phyloP scores from a whole-genome alignment of 2,329 filamentous ascomycete genomes.

The Pseudocercospora vitis region DNA sequence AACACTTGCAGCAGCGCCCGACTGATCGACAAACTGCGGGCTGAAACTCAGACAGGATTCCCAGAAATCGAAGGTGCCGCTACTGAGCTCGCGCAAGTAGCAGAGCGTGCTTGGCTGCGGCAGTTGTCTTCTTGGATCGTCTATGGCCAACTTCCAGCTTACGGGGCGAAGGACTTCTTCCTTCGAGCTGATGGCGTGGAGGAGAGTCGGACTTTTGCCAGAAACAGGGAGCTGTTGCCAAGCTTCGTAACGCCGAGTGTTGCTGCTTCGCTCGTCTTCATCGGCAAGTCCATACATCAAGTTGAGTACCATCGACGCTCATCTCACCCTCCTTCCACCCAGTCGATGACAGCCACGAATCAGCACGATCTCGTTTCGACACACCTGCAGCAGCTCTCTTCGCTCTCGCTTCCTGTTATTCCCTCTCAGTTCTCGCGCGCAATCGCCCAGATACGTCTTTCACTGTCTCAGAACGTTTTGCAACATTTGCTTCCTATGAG shows the following conservation, averaged over 20 bases:
- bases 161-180: slow-evolving; percentile 85
- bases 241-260: slow-evolving; percentile 74
- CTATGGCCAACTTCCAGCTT: slow-evolving; percentile 77
- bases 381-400: slow-evolving; percentile 68
- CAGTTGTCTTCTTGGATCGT: slow-evolving; percentile 88
- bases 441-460: slow-evolving; percentile 73
- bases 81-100: slow-evolving; percentile 68
- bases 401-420: slow-evolving; percentile 71
- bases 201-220: slow-evolving; percentile 50
- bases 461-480: slow-evolving; percentile 78
- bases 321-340: slow-evolving; percentile 14
- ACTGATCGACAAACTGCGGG: slow-evolving; percentile 74
- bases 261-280: slow-evolving; percentile 81
- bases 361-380: slow-evolving; percentile 64
- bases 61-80: slow-evolving; percentile 78
- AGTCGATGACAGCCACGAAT: slow-evolving; percentile 1
- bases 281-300: slow-evolving; percentile 85
- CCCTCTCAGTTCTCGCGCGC: slow-evolving; percentile 67
- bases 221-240: slow-evolving; percentile 65
- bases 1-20: slow-evolving; percentile 48
- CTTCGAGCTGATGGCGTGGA: slow-evolving; percentile 49
- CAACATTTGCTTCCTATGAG: slow-evolving; percentile 77
- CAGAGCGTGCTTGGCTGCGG: slow-evolving; percentile 88
- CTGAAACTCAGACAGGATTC: slow-evolving; percentile 83
- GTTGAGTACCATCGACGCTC: slow-evolving; percentile 53